Conservation (phyloP, 345 rosid genomes). For the Pistacia vera region DNA sequence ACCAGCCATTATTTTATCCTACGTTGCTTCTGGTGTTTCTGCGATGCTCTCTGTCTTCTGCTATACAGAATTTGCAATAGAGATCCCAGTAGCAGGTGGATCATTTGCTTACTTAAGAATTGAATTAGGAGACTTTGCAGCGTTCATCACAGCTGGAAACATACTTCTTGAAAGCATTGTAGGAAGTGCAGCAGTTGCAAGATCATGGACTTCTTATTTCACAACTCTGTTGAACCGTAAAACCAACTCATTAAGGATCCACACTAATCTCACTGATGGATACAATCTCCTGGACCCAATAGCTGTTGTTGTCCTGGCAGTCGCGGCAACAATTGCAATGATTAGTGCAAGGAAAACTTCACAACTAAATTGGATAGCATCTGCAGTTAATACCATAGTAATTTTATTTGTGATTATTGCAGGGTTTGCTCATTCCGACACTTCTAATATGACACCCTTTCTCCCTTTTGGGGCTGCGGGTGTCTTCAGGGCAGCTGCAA, state of each 20-base stretch:
- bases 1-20: slow-evolving; percentile 57
- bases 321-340: slow-evolving; percentile 47
- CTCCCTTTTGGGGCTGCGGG: slow-evolving; percentile 44
- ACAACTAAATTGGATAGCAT: slow-evolving; percentile 53
- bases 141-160: slow-evolving; percentile 60
- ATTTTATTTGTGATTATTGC: slow-evolving; percentile 56
- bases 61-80: slow-evolving; percentile 64
- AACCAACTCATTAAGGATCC: slow-evolving; percentile 48
- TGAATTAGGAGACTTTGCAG: slow-evolving; percentile 57
- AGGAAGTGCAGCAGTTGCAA: slow-evolving; percentile 59
- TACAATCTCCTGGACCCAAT: slow-evolving; percentile 59
- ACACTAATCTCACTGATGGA: slow-evolving; percentile 33
- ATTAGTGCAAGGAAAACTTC: slow-evolving; percentile 59
- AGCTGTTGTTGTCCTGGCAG: slow-evolving; percentile 47
- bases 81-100: slow-evolving; percentile 73
- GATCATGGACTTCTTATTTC: slow-evolving; percentile 68
- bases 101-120: slow-evolving; percentile 64
- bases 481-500: slow-evolving; percentile 58
- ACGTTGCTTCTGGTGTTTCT: slow-evolving; percentile 56
- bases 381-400: slow-evolving; percentile 43
- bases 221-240: slow-evolving; percentile 46
- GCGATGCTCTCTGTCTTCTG: slow-evolving; percentile 74
- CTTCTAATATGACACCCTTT: slow-evolving; percentile 52
- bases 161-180: slow-evolving; percentile 55
- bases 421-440: slow-evolving; percentile 50